A percentile compares a stretch with the other conserved stretches of the same genome.
Evolutionary conservation across 1,284 basidiomycete genomes (phyloP).

Genomic region (Coriolopsis trogii): DNA sequence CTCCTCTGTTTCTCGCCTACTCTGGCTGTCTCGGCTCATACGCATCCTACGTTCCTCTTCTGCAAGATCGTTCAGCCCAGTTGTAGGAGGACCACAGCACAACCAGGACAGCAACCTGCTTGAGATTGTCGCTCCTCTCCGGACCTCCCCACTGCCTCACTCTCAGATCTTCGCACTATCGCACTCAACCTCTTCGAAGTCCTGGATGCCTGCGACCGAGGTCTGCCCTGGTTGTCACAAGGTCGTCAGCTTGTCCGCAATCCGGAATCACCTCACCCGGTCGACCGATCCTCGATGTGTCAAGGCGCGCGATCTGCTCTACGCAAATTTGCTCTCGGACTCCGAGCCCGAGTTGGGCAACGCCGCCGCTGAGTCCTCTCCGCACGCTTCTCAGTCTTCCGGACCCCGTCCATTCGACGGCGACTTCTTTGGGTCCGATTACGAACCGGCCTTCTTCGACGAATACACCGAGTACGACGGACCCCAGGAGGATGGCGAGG

Average conservation of each 20-base stretch:
- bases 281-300: not conserved
- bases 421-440: conserved; percentile 4
- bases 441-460: not conserved
- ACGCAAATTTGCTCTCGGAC: not conserved
- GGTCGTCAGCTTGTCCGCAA: not conserved
- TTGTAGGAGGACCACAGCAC: too few relatives aligned
- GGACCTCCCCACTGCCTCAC: not conserved
- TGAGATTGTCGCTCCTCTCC: not conserved
- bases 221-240: not conserved
- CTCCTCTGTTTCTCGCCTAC: too few relatives aligned
- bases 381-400: not conserved
- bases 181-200: too few relatives aligned
- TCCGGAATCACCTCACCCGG: not conserved
- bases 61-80: too few relatives aligned
- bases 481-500: not conserved
- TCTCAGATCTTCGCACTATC: not conserved
- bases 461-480: not conserved
- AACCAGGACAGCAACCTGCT: too few relatives aligned
- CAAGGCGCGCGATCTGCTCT: not conserved
- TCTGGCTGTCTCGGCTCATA: too few relatives aligned
- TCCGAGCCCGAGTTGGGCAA: too few relatives aligned
- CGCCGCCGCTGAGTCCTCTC: not conserved
- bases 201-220: not conserved
- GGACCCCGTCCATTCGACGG: not conserved
- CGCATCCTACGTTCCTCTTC: too few relatives aligned